These are phyloP conservation scores for Cercospora sp. DNA, from an alignment of 2,329 filamentous ascomycete species.

Conservation along the genomic window DNA sequence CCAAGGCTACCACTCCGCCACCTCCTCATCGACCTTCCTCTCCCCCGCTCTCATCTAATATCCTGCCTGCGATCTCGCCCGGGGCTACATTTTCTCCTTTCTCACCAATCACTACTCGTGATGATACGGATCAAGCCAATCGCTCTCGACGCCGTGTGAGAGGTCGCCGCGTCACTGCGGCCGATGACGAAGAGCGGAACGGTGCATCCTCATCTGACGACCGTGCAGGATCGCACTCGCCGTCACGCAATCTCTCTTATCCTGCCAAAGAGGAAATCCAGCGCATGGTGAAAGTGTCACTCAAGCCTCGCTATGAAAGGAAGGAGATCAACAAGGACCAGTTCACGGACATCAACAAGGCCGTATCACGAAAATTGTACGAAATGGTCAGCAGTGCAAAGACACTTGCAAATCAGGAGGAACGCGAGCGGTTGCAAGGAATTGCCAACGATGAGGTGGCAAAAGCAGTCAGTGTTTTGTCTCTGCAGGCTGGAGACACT, in stretches of 20 bases:
- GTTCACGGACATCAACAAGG: conserved; percentile 88
- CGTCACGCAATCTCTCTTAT: conserved; percentile 61
- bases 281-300: conserved; percentile 77
- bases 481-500: conserved; percentile 14
- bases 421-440: conserved; percentile 70
- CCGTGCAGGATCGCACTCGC: conserved; percentile 28
- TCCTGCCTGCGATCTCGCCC: conserved; percentile 72
- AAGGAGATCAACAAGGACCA: conserved; percentile 81
- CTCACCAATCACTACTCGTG: conserved; percentile 45
- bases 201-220: conserved; percentile 17
- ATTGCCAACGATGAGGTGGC: conserved; percentile 77
- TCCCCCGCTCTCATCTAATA: conserved; percentile 66
- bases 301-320: conserved; percentile 80
- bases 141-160: conserved; percentile 24
- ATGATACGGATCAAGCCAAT: conserved; percentile 17
- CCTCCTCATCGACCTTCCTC: conserved; percentile 68
- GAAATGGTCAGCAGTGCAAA: conserved; percentile 58
- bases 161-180: conserved; percentile 21
- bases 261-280: conserved; percentile 87
- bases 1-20: conserved; percentile 67
- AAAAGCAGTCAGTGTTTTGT: conserved; percentile 59
- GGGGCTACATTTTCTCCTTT: conserved; percentile 69
- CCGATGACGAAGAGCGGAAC: conserved; percentile 33
- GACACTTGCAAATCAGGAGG: conserved; percentile 61
- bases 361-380: conserved; percentile 85